A percentile compares a stretch with the other conserved stretches of the same genome.
Conservation (phyloP, 164 flowering plant genomes). For the Aristolochia contorta region DNA sequence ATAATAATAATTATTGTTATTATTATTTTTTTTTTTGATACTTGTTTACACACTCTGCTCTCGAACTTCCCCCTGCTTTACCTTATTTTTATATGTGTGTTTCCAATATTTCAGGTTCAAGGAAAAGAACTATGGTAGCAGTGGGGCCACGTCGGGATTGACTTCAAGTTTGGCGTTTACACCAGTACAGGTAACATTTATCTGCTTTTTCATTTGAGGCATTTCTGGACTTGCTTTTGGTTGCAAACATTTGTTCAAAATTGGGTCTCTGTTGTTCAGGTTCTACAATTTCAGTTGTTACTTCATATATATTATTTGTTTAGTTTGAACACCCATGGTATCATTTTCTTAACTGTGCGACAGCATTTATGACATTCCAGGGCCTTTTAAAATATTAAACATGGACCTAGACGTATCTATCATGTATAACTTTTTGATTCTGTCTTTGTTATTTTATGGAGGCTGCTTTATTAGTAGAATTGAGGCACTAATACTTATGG, state of each 20-base stretch:
- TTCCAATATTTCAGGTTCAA: slow-evolving; percentile 52
- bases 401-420: background rate
- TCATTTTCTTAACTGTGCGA: too few relatives aligned
- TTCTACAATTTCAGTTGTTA: background rate
- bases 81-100: background rate
- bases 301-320: background rate
- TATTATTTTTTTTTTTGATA: background rate
- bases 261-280: too few relatives aligned
- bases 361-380: too few relatives aligned
- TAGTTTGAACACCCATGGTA: too few relatives aligned
- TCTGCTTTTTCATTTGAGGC: background rate
- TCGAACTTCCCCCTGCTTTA: background rate
- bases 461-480: too few relatives aligned
- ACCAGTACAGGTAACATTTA: slow-evolving; percentile 70
- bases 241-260: background rate
- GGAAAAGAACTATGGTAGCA: slow-evolving; percentile 74
- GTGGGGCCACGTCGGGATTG: slow-evolving; percentile 89
- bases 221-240: background rate
- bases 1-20: too few relatives aligned
- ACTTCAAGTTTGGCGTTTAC: slow-evolving; percentile 95
- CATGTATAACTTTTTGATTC: background rate
- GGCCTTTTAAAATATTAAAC: background rate
- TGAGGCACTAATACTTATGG: too few relatives aligned
- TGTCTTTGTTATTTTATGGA: too few relatives aligned
- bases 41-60: background rate